Base-by-base conservation (phyloP, 1,284 basidiomycete genomes). In the Leccinum angustisporum region DNA sequence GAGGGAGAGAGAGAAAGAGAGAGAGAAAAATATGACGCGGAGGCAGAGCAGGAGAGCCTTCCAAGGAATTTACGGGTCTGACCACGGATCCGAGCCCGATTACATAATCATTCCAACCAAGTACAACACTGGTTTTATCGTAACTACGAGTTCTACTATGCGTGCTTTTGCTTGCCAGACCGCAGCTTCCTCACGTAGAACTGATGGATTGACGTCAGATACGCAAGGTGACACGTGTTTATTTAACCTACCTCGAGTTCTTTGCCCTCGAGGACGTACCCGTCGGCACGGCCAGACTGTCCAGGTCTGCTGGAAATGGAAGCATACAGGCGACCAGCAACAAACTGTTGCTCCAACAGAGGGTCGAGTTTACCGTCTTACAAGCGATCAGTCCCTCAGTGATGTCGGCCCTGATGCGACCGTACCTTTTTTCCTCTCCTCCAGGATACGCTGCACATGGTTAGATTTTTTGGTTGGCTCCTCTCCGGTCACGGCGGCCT, bases 191-290 rank as follows among this genome's bases (percentile, higher is more conserved):
- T 88, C 73, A 94, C 79, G 84, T 97, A 97, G 83, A 97, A 97
- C 93, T 92, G 70, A 36, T 63, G 58, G 59, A 46, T 62, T 61
- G 57, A 61, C 56, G 51, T 68, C 60, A 65, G 21, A n/a, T 14
- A 6, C 57, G 40, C 18, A 21, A 21, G 18, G 18, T 21, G 60
- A 54, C 27, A 51, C 57, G 63, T 53, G 58, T 57, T 38, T 34
- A 21, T 21, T 57, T 59, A 18, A 61, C 82, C 58, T 72, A 95
- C 93, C 84, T 97, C 95, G 63, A 97, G 88, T 79, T 98, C 95
- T 81, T 94, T 94, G 75, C 95, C 95, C 84, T 98, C 95, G 61
- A 98, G 87, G 67, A 98, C 84, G 81, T 97, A 97, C 61, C 95
- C 95, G 78, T 98, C 96, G 65, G 91, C 88, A 68, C 95, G 93